Base-by-base conservation (phyloP, 2,329 filamentous ascomycete genomes). In the Penicillium sp. region DNA sequence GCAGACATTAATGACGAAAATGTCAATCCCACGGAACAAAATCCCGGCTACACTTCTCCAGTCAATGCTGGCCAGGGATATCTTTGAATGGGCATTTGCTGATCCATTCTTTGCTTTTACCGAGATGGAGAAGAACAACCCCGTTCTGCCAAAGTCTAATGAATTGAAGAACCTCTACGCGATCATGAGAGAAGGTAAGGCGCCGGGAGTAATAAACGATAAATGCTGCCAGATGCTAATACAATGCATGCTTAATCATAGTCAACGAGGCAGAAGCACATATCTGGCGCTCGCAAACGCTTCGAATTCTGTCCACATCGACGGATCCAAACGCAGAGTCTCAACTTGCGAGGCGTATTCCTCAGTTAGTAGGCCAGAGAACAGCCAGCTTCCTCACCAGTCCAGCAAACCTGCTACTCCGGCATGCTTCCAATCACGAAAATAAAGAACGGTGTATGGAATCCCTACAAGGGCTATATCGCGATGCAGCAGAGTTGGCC, bases 261-360 rank as follows among this genome's bases (percentile, higher is more conserved):
- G 63, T 60, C 24, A 46, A 64, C 50, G 45, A 45, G 11, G 33
- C 40, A 38, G 55, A 61, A 47, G 62, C 61, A 11, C 61, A 66
- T 28, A 52, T 56, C 33, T 66, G 64, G 64, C 60, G 63, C 9
- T 60, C 64, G 6, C 61, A 64, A 24, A 62, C 56, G 14, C 28
- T 66, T 5, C 57, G 58, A 23, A 52, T 63, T 21, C 46, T 65
- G 8, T 53, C 20, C 21, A 38, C 52, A 23, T 11, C 28, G 28
- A 12, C 28, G 8, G 28, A 8, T 50, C 47, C 28, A 50, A 21
- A 21, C 40, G 3, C 40, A 43, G 40, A 43, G 16, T 43, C 40
- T 43, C 40, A 43, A 4, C 40, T 43, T 21, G 16, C 40, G 5
- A 43, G 40, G 9, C 40, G 40, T n/a, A 43, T 30, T 48, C 30